A percentile compares a stretch with the other conserved stretches of the same genome.
Conservation (phyloP, 176 grass and related monocot genomes). For the Panicum miliaceum region DNA sequence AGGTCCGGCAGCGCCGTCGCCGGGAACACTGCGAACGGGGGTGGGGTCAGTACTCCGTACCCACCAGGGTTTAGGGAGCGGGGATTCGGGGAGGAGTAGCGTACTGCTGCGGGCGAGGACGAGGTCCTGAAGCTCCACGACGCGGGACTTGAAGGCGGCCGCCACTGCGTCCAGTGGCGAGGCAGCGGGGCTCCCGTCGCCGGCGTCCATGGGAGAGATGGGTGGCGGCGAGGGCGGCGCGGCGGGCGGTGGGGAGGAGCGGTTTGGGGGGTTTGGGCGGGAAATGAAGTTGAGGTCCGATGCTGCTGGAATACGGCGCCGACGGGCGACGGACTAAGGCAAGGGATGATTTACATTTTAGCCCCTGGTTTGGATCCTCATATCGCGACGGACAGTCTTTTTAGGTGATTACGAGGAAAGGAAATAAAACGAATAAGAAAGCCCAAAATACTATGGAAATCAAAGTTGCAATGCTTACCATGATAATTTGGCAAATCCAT, state of each 20-base stretch:
- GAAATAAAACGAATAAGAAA: too few relatives aligned
- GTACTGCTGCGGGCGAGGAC: constrained; percentile 93
- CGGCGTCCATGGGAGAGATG: constrained; percentile 53
- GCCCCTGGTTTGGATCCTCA: too few relatives aligned
- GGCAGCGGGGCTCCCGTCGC: constrained; percentile 46
- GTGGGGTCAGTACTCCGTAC: constrained; percentile 3
- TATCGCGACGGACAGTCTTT: too few relatives aligned
- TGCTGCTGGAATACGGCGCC: too few relatives aligned
- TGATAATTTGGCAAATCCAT: too few relatives aligned
- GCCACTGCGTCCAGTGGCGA: constrained; percentile 64
- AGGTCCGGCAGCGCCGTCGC: constrained; percentile 68
- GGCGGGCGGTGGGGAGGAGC: neutral
- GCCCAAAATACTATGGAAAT: too few relatives aligned
- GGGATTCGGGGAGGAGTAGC: neutral
- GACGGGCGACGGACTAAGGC: too few relatives aligned
- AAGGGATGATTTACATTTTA: too few relatives aligned
- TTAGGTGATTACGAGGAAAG: too few relatives aligned
- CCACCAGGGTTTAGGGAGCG: constrained; percentile 38
- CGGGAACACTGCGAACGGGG: constrained; percentile 61
- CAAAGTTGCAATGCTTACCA: too few relatives aligned
- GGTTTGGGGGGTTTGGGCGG: constrained; percentile 31
- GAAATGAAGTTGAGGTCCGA: neutral
- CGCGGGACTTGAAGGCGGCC: constrained; percentile 63
- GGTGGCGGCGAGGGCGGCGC: neutral
- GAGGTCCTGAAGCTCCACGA: constrained; percentile 78